Base-by-base conservation (phyloP, 2,329 filamentous ascomycete species). In the Achaetomium macrosporum region DNA sequence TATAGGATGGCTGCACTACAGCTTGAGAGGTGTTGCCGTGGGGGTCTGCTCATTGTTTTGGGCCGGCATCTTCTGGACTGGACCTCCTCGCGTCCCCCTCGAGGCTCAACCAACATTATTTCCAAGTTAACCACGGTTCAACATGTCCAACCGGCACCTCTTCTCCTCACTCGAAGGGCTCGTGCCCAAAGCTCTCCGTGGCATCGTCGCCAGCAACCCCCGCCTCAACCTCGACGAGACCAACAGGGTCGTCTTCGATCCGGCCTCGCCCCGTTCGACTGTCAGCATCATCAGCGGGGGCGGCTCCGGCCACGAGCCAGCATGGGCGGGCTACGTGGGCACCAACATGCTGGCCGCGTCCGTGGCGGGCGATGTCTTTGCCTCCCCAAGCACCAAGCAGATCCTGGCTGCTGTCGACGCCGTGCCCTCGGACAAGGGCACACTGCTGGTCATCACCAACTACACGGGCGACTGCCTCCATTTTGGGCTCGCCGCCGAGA, bases 401-500 rank as follows among this genome's bases (percentile, higher is more conserved):
- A 81, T 85, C 51, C 65, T 83, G 9, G 76, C 81, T 1, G 81
- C 75, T 6, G 75, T 85, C 39, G 75, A 78, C 47, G 71, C 73
- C 42, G 77, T 75, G 11, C 78, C 75, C n/a, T 81, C 72, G 29
- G 71, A 74, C 33, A 71, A 69, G 61, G 82, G 82, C 36, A 77
- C 76, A 2, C 76, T 85, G 44, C 69, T 85, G 1, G 76, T 85
- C 46, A 76, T 84, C 55, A 83, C 79, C 42, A 85, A 85, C 66
- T 84, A 84, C 65, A 84, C 81, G 0, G 81, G 81, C 43, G 81
- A 84, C 64, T 81, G 81, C 53, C 69, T 84, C 55, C 81, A 84
- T 63, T 82, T 83, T 58, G 79, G 79, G 1, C 68, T 83, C 12
- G 81, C 81, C 2, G 76, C 76, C 47, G 80, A 81, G 59, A 81